phyloP scores from a whole-genome alignment of 2,329 filamentous ascomycete species.

The Colletotrichum scovillei region DNA sequence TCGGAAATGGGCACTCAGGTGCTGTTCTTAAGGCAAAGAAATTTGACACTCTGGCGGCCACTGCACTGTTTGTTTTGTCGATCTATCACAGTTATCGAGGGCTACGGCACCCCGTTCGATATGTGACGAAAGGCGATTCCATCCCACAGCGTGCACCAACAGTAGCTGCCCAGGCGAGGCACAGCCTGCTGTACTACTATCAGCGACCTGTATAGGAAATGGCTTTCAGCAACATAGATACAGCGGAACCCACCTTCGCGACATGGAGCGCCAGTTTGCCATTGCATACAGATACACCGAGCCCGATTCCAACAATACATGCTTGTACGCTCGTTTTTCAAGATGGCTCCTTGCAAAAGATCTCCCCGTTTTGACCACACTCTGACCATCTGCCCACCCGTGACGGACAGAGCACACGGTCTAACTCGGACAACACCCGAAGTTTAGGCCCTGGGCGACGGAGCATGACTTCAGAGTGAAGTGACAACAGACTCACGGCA shows the following conservation, averaged over 20 bases:
- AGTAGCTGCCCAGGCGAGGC: neutral
- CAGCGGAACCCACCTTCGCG: neutral
- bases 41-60: neutral
- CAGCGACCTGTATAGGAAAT: no score
- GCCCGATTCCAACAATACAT: neutral
- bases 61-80: neutral
- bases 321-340: neutral
- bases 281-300: neutral
- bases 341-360: neutral
- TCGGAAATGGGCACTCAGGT: neutral
- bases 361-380: neutral
- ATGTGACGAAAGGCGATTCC: neutral
- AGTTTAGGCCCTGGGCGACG: neutral
- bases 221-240: neutral
- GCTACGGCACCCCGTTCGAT: neutral
- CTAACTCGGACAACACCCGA: neutral
- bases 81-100: neutral
- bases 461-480: neutral
- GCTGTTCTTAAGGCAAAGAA: neutral
- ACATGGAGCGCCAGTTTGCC: neutral
- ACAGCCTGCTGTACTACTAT: neutral
- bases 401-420: neutral
- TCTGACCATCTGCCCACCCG: neutral
- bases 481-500: neutral
- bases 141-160: slow-evolving; percentile 15